phyloP scores from a whole-genome alignment of 352 stramenopile genomes.

The Stramenopiles sp. region DNA sequence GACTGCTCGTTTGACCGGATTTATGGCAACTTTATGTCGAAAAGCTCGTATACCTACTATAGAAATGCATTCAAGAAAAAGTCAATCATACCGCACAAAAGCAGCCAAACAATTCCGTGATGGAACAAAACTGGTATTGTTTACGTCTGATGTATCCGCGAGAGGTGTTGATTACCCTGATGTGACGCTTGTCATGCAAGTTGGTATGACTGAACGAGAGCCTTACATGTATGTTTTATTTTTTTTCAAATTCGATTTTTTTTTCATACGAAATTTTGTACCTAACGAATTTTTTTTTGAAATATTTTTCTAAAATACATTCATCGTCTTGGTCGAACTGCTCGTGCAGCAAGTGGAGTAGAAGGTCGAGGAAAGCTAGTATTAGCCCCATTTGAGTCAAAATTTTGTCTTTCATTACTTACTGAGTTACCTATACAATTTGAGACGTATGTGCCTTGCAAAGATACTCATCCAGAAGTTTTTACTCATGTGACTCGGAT shows the following conservation, averaged over 20 bases:
- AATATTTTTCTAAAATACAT: too few species aligned
- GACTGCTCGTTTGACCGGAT: conserved; percentile 38
- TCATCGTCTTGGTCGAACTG: conserved; percentile 37
- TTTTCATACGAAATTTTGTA: too few species aligned
- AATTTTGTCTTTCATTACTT: too few species aligned
- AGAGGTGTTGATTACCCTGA: conserved; percentile 38
- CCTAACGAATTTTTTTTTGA: too few species aligned
- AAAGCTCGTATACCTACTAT: conserved; percentile 25
- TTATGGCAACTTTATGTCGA: conserved; percentile 50
- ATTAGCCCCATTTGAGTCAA: conserved; percentile 40
- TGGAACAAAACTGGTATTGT: conserved; percentile 34
- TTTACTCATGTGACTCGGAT: too few species aligned
- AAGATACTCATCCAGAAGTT: too few species aligned
- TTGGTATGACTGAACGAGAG: conserved; percentile 43
- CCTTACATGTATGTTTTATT: too few species aligned
- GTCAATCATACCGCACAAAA: conserved; percentile 41
- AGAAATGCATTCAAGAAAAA: conserved; percentile 81
- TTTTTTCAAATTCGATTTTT: too few species aligned
- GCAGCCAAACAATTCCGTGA: conserved; percentile 44
- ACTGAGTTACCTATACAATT: too few species aligned
- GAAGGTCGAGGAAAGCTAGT: conserved; percentile 71
- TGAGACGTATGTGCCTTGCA: too few species aligned
- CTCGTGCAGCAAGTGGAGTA: conserved; percentile 27
- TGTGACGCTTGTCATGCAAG: conserved; percentile 58
- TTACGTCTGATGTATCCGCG: conserved; percentile 48